Percentiles rank a stretch among this genome's conserved stretches.
Evolutionary conservation across 352 stramenopile genomes (phyloP).

Genomic region (Globisporangium nunn): DNA sequence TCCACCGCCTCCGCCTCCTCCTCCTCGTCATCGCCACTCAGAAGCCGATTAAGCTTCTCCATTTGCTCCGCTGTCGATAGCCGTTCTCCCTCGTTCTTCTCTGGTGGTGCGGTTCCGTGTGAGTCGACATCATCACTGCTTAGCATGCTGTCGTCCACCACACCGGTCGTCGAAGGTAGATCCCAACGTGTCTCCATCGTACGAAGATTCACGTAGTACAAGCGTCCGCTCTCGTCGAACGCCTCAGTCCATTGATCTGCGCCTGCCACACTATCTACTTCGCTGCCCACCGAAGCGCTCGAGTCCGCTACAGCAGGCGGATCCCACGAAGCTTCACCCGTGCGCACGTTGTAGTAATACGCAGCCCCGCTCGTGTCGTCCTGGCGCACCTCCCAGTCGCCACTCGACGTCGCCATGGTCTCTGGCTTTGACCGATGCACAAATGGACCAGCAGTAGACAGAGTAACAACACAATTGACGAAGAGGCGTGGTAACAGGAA

Average conservation of each 20-base stretch:
- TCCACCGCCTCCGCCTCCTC: conserved; percentile 22
- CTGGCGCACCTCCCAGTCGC: conserved; percentile 36
- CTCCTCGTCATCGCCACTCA: conserved; percentile 36
- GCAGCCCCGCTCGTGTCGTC: conserved; percentile 33
- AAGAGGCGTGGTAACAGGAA: too few relatives aligned
- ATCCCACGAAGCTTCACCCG: conserved; percentile 52
- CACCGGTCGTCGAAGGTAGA: conserved; percentile 12
- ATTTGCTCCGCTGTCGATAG: conserved; percentile 61
- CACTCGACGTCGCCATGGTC: not conserved
- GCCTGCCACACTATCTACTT: not conserved
- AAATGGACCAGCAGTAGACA: too few relatives aligned
- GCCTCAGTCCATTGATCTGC: conserved; percentile 31
- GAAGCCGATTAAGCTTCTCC: conserved; percentile 40
- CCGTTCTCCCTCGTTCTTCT: conserved; percentile 4
- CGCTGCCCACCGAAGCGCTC: not conserved
- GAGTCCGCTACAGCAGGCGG: conserved; percentile 1
- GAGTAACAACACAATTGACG: too few relatives aligned
- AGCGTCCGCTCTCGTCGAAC: conserved; percentile 28
- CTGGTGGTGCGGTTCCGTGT: not conserved
- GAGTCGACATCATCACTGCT: not conserved
- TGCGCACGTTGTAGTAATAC: conserved; percentile 47
- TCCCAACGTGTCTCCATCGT: conserved; percentile 55
- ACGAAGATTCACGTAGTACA: conserved; percentile 49
- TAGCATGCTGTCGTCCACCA: not conserved
- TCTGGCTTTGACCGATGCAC: too few relatives aligned